Evolutionary conservation across 345 rosid genomes (phyloP), one percentile per base, ranked within the genome.

Genomic region (Mangifera indica): DNA sequence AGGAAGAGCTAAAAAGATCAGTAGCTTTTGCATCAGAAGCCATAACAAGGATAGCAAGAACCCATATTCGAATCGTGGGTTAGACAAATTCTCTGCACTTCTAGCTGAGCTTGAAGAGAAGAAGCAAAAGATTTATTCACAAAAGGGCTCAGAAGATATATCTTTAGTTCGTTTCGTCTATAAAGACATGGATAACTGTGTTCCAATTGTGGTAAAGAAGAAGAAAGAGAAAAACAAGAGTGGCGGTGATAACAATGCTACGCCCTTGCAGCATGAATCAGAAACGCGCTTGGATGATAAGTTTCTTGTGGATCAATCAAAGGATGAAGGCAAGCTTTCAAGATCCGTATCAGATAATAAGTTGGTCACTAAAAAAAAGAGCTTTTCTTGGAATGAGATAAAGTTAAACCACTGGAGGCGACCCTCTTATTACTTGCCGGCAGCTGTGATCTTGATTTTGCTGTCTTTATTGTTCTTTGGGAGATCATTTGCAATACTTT

Each of bases 31-130:
- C 37, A 61, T 25, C 51, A 55, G 56, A 66, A 54, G 70, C 25
- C 32, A 51, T 22, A 70, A 40, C 72, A 76, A 75, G 60, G 34
- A 67, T 10, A 77, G 42, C 81, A 83, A 87, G 70, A 92, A 93
- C 86, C 98, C 97, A 0, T 92, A 83, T 73, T 83, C 98, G 1
- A 72, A 58, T 9, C 90, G 85, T 5, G 96, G 98, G 42, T 92
- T 87, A 2, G 96, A 88, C 66, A 90, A 88, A 72, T 92, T 92
- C 82, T 82, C 92, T 1, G 81, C 84, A 12, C 93, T 90, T 25
- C 45, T 88, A 70, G 79, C 89, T 0, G 85, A 86, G 10, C 90
- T 92, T 1, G 88, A 87, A 29, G 84, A 86, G 82, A 88, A 83
- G 76, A 81, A 79, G 74, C 84, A 83, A 71, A 73, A 70, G 81